Evolutionary conservation across 331 rosid genomes (phyloP), one percentile per base, ranked within the genome.

Genomic region (Stylosanthes scabra): DNA sequence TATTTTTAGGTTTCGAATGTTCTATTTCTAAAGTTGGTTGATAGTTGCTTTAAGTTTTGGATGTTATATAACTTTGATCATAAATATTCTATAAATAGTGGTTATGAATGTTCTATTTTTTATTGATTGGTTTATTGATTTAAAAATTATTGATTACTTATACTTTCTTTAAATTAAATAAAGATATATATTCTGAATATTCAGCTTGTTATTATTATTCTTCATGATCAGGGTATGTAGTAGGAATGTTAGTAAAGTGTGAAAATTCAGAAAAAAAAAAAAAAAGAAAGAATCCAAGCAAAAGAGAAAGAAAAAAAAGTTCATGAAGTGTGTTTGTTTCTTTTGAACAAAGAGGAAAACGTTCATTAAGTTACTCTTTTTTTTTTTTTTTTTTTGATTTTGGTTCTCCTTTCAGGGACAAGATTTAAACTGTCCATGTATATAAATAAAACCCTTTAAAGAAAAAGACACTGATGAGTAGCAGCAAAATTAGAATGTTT

Each of bases 351-450:
- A 78, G 56, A 65, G 59, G 63, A 71, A 78, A 65, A 72, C 74
- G 25, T 65, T 64, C 74, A 72, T 47, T 28, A 49, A 49, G 44
- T 27, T 39, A 39, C 63, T 78, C 66, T 66, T 4, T 14, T 64
- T 72, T 52, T 39, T n/a, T n/a, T n/a, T n/a, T n/a, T n/a, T n/a
- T 58, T 31, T 34, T 34, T 34, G 1, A 25, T 16, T 25, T 45
- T 78, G 79, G 63, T 67, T 29, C 80, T 76, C 80, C 49, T 76
- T 76, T 15, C 74, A 34, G 45, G 57, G 74, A 76, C 74, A 67
- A 67, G 49, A 78, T 78, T 71, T 78, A 71, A 78, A 78, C 69
- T 47, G 73, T 29, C 70, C 44, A 63, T 64, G 7, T 67, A 63
- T 45, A 37, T 60, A 68, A 29, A 63, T 45, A 37, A 74, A 68